A percentile compares a stretch with the other conserved stretches of the same genome.
phyloP scores from a whole-genome alignment of 2,329 filamentous ascomycete species.

The Ascochyta clinopodiicola region DNA sequence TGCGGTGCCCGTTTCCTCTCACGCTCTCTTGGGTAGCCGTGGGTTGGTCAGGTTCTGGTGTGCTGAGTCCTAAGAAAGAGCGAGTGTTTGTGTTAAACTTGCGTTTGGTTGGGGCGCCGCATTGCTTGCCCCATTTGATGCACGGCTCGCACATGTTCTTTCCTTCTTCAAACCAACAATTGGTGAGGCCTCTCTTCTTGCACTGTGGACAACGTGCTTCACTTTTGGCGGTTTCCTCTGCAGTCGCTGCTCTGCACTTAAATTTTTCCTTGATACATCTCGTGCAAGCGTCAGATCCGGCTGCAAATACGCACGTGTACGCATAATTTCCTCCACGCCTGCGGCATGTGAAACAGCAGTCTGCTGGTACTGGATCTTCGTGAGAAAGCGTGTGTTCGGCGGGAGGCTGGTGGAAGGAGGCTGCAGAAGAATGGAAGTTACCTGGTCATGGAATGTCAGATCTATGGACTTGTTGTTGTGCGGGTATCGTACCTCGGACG shows the following conservation, averaged over 20 bases:
- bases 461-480: too few species aligned
- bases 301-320: slow-evolving; percentile 19
- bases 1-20: too few species aligned
- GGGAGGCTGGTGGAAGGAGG: not conserved
- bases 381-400: not conserved
- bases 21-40: too few species aligned
- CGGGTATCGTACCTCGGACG: too few species aligned
- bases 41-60: not conserved
- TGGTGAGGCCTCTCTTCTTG: slow-evolving; percentile 20
- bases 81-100: not conserved
- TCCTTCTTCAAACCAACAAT: slow-evolving; percentile 13
- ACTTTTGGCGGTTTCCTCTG: slow-evolving; percentile 14
- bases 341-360: slow-evolving; percentile 23
- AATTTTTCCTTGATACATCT: slow-evolving; percentile 13
- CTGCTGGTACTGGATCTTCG: slow-evolving; percentile 8
- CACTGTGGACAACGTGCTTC: slow-evolving; percentile 25
- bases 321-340: slow-evolving; percentile 25
- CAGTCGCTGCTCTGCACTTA: slow-evolving; percentile 18
- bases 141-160: slow-evolving; percentile 18
- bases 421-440: not conserved
- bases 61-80: not conserved
- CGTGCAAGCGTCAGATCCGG: slow-evolving; percentile 13
- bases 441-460: not conserved
- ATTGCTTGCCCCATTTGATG: slow-evolving; percentile 4
- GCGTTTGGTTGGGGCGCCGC: slow-evolving; percentile 2